These are phyloP conservation scores for Trametes sp. DNA, from an alignment of 1,284 basidiomycete species.

Conservation along the genomic window DNA sequence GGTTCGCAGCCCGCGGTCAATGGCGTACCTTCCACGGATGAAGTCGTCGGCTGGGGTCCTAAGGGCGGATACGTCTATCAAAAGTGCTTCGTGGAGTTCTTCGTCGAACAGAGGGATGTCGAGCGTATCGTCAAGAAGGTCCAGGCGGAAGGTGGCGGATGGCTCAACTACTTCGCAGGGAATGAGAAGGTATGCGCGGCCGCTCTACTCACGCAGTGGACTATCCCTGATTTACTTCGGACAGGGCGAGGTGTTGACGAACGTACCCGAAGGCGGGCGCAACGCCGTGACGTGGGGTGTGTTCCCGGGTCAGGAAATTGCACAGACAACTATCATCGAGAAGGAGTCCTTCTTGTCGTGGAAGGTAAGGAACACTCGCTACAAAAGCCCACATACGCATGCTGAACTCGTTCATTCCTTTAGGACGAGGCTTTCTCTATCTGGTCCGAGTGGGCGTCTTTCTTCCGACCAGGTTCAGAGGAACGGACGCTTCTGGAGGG, in stretches of 20 bases:
- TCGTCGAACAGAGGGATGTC: constrained; percentile 75
- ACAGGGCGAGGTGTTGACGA: constrained; percentile 85
- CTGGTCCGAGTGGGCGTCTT: constrained; percentile 94
- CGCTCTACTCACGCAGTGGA: neutral
- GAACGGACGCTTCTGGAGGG: constrained; percentile 79
- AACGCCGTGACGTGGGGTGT: constrained; percentile 99
- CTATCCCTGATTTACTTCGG: constrained; percentile 55
- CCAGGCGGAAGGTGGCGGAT: constrained; percentile 60
- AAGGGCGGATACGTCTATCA: constrained; percentile 94
- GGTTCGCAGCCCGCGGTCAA: constrained; percentile 97
- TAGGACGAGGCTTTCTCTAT: constrained; percentile 97
- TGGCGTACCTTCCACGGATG: constrained; percentile 76
- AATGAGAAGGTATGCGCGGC: constrained; percentile 69
- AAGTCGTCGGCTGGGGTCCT: constrained; percentile 93
- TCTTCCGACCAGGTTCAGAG: constrained; percentile 80
- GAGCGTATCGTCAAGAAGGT: constrained; percentile 69
- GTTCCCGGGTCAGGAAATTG: constrained; percentile 96
- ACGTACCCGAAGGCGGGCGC: constrained; percentile 80
- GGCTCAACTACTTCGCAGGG: constrained; percentile 88
- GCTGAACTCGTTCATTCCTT: too few relatives aligned
- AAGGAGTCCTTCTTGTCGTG: constrained; percentile 90
- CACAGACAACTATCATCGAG: constrained; percentile 98
- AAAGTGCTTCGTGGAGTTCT: constrained; percentile 98
- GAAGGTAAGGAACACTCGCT: too few relatives aligned
- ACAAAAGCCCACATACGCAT: too few relatives aligned